Percentiles rank a stretch among this genome's conserved stretches.
Conservation (phyloP, 164 flowering plant species). For the Cinnamomum micranthum region DNA sequence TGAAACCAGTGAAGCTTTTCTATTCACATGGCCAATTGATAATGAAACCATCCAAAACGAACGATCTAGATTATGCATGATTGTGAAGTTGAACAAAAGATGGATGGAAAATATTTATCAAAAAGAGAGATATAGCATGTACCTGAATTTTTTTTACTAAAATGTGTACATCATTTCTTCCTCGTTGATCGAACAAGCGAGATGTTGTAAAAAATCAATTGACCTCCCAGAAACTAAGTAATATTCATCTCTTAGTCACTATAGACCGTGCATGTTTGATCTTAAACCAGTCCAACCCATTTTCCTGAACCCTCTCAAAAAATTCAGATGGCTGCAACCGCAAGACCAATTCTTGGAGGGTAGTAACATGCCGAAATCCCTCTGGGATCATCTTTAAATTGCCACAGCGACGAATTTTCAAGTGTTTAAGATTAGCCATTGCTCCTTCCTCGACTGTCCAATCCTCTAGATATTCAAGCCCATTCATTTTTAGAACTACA, state of each 20-base stretch:
- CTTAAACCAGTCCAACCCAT: not conserved
- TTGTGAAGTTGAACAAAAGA: no score
- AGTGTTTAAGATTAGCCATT: not conserved
- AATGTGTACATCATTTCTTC: no score
- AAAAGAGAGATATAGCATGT: no score
- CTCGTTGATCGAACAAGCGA: no score
- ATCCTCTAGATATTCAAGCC: not conserved
- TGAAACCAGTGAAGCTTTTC: no score
- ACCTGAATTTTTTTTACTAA: no score
- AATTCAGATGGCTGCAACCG: not conserved
- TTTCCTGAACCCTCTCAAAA: not conserved
- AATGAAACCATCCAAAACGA: no score
- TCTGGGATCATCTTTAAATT: conserved; percentile 24
- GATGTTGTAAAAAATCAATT: no score
- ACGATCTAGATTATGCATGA: no score
- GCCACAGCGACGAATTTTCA: conserved; percentile 7
- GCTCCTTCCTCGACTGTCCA: conserved; percentile 8
- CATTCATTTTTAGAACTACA: not conserved
- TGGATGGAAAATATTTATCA: no score
- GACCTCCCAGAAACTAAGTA: no score
- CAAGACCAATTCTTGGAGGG: conserved; percentile 7
- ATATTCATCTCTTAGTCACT: not conserved
- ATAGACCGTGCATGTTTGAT: not conserved
- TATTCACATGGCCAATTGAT: no score
- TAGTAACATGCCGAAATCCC: conserved; percentile 23